These are phyloP conservation scores for Brettanomyces naardenensis DNA, from an alignment of 805 yeast species.

Conservation along the genomic window DNA sequence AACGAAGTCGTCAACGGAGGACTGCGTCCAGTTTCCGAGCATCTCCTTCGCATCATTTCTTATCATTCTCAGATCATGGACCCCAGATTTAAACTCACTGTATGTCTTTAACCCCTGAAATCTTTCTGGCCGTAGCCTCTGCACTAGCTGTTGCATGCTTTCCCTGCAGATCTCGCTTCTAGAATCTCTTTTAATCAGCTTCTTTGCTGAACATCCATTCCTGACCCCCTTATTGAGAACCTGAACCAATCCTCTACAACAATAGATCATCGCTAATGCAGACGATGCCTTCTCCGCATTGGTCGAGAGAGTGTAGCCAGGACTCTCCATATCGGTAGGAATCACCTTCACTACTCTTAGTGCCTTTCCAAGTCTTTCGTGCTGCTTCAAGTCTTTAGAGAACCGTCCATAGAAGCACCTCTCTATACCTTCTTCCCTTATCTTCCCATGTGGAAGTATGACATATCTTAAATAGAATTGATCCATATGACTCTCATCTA, in stretches of 20 bases:
- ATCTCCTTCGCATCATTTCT: constrained; percentile 5
- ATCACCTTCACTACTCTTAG: constrained; percentile 8
- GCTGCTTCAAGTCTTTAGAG: background rate
- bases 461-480: constrained; percentile 39
- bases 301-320: background rate
- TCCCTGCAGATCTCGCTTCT: constrained; percentile 10
- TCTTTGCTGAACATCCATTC: constrained; percentile 46
- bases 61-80: constrained; percentile 3
- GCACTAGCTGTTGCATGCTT: constrained; percentile 6
- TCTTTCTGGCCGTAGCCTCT: background rate
- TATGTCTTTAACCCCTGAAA: constrained; percentile 3
- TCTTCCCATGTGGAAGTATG: constrained; percentile 34
- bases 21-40: constrained; percentile 10
- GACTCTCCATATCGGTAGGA: constrained; percentile 9
- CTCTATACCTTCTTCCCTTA: constrained; percentile 22
- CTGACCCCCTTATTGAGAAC: constrained; percentile 51
- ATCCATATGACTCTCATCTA: constrained; percentile 18
- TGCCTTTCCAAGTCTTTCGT: background rate
- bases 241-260: constrained; percentile 23
- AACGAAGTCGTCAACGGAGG: constrained; percentile 9
- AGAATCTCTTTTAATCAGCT: constrained; percentile 34
- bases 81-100: constrained; percentile 9
- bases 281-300: constrained; percentile 13
- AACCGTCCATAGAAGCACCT: constrained; percentile 34
- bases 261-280: constrained; percentile 22